Evolutionary conservation across 2,329 filamentous ascomycete genomes (phyloP).

Genomic region (Fusarium sp.): DNA sequence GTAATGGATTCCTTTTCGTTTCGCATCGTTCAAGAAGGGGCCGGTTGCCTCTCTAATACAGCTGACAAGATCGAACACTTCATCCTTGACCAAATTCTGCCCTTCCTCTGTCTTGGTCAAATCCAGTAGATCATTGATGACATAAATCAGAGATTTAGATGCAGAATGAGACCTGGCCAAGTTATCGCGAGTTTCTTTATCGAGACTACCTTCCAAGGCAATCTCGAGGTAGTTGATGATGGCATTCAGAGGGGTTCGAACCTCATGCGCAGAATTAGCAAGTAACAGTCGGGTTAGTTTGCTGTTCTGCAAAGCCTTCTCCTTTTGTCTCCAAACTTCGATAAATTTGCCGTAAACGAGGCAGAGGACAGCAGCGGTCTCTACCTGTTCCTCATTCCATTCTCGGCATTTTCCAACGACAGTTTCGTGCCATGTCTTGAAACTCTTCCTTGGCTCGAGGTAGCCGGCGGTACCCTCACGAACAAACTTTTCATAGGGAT

Average conservation of each 20-base stretch:
- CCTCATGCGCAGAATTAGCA: slow-evolving; percentile 91
- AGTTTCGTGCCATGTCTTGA: slow-evolving; percentile 84
- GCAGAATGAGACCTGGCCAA: slow-evolving; percentile 87
- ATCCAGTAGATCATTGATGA: slow-evolving; percentile 92
- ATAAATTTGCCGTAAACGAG: slow-evolving; percentile 92
- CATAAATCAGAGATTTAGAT: slow-evolving; percentile 91
- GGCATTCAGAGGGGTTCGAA: slow-evolving; percentile 89
- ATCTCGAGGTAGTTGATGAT: slow-evolving; percentile 97
- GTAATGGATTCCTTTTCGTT: slow-evolving; percentile 79
- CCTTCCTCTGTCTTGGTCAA: slow-evolving; percentile 90
- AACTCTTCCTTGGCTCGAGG: slow-evolving; percentile 82
- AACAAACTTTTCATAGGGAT: slow-evolving; percentile 83
- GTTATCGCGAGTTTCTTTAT: slow-evolving; percentile 86
- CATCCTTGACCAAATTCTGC: slow-evolving; percentile 80
- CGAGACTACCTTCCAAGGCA: slow-evolving; percentile 82
- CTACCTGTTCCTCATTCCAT: slow-evolving; percentile 89
- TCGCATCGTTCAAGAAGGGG: slow-evolving; percentile 78
- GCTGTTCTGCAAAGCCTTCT: slow-evolving; percentile 83
- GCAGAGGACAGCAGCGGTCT: slow-evolving; percentile 88
- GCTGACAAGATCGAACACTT: slow-evolving; percentile 77
- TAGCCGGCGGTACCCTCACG: slow-evolving; percentile 79
- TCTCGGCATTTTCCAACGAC: slow-evolving; percentile 85
- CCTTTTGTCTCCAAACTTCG: slow-evolving; percentile 92
- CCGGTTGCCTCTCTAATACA: slow-evolving; percentile 84
- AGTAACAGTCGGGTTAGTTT: slow-evolving; percentile 82